These are phyloP conservation scores for Lecanicillium sp. DNA, from an alignment of 2,329 filamentous ascomycete species.

Conservation along the genomic window DNA sequence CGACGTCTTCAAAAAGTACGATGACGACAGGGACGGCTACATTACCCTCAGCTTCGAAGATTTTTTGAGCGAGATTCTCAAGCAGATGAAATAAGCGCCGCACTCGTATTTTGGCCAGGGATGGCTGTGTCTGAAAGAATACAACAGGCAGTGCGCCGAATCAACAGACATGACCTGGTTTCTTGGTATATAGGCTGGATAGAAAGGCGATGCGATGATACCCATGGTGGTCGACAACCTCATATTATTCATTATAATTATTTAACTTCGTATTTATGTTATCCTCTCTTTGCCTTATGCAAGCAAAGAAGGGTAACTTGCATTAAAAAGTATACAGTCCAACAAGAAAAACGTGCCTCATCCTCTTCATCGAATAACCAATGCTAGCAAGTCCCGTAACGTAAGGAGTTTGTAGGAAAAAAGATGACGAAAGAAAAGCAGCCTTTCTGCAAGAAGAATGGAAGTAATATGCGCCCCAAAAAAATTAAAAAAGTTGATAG, in stretches of 20 bases:
- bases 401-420: no score
- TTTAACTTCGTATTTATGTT: neutral
- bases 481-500: no score
- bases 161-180: neutral
- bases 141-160: no score
- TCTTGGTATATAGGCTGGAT: neutral
- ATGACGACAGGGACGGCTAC: slow-evolving; percentile 92
- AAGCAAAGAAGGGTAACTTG: no score
- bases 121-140: no score
- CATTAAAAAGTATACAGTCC: no score
- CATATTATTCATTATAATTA: neutral
- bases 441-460: no score
- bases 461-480: no score
- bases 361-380: no score
- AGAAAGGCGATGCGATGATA: slow-evolving; percentile 9
- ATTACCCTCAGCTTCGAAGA: slow-evolving; percentile 79
- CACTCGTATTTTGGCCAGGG: neutral
- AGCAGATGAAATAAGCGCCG: slow-evolving; percentile 46
- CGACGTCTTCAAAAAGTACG: slow-evolving; percentile 98
- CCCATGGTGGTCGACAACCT: slow-evolving; percentile 1
- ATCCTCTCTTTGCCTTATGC: no score
- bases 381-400: neutral
- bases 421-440: no score
- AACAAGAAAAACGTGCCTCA: no score
- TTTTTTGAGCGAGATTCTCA: slow-evolving; percentile 64